These are phyloP conservation scores for Gonapodya prolifera DNA, from an alignment of 192 early-diverging fungal species.

Conservation along the genomic window DNA sequence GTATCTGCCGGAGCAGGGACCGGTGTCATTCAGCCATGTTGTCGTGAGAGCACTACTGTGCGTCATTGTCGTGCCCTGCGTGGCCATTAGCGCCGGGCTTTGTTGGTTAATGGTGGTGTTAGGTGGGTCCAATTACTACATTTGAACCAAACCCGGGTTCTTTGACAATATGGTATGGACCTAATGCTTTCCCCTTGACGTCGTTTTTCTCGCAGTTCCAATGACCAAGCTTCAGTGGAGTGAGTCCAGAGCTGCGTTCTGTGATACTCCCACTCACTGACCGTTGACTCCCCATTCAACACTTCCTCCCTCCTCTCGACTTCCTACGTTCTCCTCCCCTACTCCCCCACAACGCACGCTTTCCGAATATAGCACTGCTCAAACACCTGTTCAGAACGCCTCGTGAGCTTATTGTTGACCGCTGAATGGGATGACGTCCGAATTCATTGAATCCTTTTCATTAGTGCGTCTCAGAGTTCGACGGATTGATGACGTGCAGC, in stretches of 20 bases:
- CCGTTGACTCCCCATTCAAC: background rate
- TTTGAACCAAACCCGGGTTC: no score
- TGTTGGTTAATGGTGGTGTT: constrained; percentile 1
- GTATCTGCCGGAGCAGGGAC: background rate
- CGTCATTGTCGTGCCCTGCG: background rate
- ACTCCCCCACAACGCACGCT: no score
- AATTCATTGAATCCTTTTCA: no score
- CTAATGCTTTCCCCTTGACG: background rate
- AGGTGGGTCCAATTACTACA: background rate
- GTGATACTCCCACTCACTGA: background rate
- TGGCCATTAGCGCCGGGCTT: background rate
- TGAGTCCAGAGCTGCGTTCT: background rate
- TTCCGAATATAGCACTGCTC: background rate
- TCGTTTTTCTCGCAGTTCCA: background rate
- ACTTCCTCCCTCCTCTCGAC: no score
- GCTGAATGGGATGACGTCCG: no score
- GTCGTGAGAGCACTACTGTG: background rate
- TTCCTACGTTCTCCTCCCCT: no score
- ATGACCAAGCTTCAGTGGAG: background rate
- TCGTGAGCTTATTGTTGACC: background rate
- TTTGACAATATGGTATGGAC: no score
- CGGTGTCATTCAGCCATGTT: background rate
- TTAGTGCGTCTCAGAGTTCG: background rate
- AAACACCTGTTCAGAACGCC: background rate
- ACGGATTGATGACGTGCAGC: background rate